These are phyloP conservation scores for Fusarium sp. DNA, from an alignment of 2,329 filamentous ascomycete species.

Conservation along the genomic window DNA sequence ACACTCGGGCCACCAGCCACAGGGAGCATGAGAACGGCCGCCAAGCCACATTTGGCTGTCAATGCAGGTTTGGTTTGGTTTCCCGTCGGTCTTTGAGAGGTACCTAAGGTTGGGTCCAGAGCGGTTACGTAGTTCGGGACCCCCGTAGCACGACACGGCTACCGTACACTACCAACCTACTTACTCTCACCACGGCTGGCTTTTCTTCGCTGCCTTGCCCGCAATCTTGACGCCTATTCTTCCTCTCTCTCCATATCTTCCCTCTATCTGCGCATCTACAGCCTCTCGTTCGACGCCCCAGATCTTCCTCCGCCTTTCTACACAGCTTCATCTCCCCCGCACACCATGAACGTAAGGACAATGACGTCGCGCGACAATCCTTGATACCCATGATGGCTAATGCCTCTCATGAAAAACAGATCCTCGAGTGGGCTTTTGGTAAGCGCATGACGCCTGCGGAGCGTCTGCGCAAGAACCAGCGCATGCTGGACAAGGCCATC, in stretches of 20 bases:
- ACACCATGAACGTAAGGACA: conserved; percentile 47
- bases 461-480: conserved; percentile 92
- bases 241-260: background rate
- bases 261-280: background rate
- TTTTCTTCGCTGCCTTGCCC: conserved; percentile 39
- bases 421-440: conserved; percentile 98
- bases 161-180: conserved; percentile 6
- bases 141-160: conserved; percentile 24
- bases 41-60: conserved; percentile 18
- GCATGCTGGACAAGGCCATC: conserved; percentile 96
- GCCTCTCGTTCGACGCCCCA: background rate
- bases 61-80: background rate
- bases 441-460: conserved; percentile 98
- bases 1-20: conserved; percentile 15
- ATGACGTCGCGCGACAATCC: conserved; percentile 33
- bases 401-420: conserved; percentile 62
- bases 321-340: conserved; percentile 28
- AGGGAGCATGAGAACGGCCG: conserved; percentile 25
- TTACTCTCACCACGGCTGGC: conserved; percentile 35
- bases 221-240: conserved; percentile 9
- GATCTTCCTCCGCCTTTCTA: conserved; percentile 6
- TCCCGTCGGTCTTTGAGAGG: background rate
- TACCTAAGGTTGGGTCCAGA: conserved; percentile 23
- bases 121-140: conserved; percentile 34
- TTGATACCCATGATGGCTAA: conserved; percentile 34